phyloP scores from a whole-genome alignment of 805 yeast species.

The Zygosaccharomyces kombuchaensis region DNA sequence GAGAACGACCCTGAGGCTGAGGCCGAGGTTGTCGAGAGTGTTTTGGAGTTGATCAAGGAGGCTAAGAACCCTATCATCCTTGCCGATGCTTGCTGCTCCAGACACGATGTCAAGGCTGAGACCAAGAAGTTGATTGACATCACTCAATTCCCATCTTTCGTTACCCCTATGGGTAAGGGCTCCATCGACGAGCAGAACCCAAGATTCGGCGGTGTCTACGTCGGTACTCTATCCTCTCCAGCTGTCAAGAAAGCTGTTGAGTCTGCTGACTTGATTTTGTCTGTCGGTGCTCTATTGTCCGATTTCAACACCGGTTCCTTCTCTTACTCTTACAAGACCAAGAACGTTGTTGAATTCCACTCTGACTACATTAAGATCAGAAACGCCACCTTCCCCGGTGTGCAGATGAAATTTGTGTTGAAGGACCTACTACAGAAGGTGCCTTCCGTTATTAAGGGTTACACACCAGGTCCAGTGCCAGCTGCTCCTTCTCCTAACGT shows the following conservation, averaged over 20 bases:
- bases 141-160: slow-evolving; percentile 77
- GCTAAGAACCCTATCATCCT: slow-evolving; percentile 70
- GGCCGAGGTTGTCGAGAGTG: slow-evolving; percentile 53
- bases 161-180: slow-evolving; percentile 90
- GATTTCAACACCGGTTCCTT: slow-evolving; percentile 90
- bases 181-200: slow-evolving; percentile 66
- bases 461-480: slow-evolving; percentile 55
- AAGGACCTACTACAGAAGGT: slow-evolving; percentile 40
- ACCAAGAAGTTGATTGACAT: slow-evolving; percentile 55
- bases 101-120: slow-evolving; percentile 67
- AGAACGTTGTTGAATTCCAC: slow-evolving; percentile 73
- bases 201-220: slow-evolving; percentile 80
- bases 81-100: slow-evolving; percentile 82
- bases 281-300: slow-evolving; percentile 78
- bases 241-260: slow-evolving; percentile 71
- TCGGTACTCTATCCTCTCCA: slow-evolving; percentile 73
- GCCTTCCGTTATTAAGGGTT: slow-evolving; percentile 38
- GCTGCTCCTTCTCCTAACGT: slow-evolving; percentile 43
- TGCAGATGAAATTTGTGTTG: slow-evolving; percentile 61
- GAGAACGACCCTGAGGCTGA: slow-evolving; percentile 61
- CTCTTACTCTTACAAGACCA: slow-evolving; percentile 69
- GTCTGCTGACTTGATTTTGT: slow-evolving; percentile 65
- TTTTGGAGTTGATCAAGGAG: slow-evolving; percentile 47
- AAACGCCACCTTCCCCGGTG: slow-evolving; percentile 66
- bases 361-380: slow-evolving; percentile 69